Evolutionary conservation across 306 rosid species (phyloP).

Genomic region (Alnus glutinosa): DNA sequence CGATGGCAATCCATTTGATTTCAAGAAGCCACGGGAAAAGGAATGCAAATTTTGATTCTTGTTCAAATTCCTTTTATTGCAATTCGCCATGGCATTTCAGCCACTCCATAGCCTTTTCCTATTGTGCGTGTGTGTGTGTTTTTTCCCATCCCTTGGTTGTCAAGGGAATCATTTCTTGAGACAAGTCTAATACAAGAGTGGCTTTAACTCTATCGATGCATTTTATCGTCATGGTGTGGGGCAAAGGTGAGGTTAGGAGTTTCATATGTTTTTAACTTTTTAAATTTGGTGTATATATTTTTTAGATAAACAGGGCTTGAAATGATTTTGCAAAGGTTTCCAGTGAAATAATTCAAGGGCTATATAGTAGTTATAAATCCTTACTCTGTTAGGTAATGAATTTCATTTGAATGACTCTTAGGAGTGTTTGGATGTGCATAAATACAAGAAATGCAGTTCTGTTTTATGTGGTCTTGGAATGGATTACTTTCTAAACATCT

Average conservation of each 20-base stretch:
- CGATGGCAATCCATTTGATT: background rate
- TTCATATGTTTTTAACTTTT: background rate
- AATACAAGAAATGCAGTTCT: background rate
- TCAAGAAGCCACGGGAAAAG: background rate
- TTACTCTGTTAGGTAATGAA: background rate
- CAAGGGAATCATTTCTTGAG: slow-evolving; percentile 11
- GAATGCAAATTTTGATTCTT: slow-evolving; percentile 1
- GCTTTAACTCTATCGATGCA: background rate
- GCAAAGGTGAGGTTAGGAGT: background rate
- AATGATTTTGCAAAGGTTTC: background rate
- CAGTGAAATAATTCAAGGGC: background rate
- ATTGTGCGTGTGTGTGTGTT: background rate
- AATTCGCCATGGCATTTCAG: background rate
- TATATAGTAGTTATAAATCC: background rate
- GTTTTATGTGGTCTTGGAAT: background rate
- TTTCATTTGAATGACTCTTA: background rate
- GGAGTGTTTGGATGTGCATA: background rate
- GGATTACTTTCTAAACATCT: background rate
- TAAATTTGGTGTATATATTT: background rate
- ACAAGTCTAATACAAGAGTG: slow-evolving; percentile 10
- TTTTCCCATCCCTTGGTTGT: slow-evolving; percentile 11
- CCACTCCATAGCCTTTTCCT: background rate
- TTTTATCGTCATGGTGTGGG: background rate
- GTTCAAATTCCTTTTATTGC: background rate
- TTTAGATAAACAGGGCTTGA: background rate